Conservation (phyloP, 495 filamentous ascomycete species). For the Trichoderma reesei region DNA sequence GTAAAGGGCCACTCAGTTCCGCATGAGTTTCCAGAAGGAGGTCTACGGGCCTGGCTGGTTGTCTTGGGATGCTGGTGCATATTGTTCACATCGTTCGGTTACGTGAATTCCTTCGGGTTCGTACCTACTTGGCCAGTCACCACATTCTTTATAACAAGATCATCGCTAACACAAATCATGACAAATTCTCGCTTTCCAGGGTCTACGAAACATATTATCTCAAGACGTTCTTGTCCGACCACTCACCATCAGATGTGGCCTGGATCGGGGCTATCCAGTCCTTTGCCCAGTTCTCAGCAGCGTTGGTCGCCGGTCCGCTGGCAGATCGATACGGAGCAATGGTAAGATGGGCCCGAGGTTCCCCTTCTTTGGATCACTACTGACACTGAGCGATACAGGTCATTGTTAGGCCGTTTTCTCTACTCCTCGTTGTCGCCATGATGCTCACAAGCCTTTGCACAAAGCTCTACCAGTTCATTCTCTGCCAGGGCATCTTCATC, state of each 20-base stretch:
- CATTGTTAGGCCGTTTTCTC: constrained; percentile 29
- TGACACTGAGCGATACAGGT: constrained; percentile 10
- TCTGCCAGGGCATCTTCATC: constrained; percentile 49
- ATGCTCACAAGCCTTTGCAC: constrained; percentile 52
- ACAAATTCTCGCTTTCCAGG: constrained; percentile 13
- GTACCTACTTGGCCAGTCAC: neutral
- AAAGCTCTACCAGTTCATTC: constrained; percentile 52
- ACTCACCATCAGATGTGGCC: constrained; percentile 43
- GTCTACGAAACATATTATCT: constrained; percentile 54
- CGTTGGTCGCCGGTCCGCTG: constrained; percentile 36
- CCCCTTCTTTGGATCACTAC: neutral
- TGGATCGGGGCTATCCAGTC: constrained; percentile 51
- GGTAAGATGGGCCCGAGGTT: constrained; percentile 18
- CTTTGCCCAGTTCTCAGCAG: constrained; percentile 40
- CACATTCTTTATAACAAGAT: neutral
- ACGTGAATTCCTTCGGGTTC: constrained; percentile 48
- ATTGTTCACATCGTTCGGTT: constrained; percentile 48
- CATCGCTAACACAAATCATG: neutral
- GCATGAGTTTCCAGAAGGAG: constrained; percentile 22
- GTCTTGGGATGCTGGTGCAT: constrained; percentile 20
- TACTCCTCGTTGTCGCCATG: constrained; percentile 31
- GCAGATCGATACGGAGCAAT: constrained; percentile 43
- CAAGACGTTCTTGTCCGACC: constrained; percentile 32
- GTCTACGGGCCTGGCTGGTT: constrained; percentile 27
- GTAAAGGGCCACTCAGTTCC: neutral